Base-by-base conservation (phyloP, 148 eudicot genomes). In the Bassia scoparia region DNA sequence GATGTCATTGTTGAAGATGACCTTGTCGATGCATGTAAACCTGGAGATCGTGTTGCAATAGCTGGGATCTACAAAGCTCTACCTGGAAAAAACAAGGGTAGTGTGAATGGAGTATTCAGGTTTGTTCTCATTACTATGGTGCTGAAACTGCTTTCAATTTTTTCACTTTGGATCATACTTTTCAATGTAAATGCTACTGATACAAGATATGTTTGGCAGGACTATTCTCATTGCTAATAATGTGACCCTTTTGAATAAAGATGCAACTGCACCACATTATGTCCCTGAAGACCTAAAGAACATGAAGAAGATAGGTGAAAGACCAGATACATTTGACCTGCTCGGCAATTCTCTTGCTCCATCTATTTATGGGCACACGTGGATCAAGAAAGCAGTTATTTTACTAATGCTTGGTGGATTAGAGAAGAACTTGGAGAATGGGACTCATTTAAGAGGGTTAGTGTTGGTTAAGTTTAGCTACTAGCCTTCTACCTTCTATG, bases 31-130 rank as follows among this genome's bases (percentile, higher is more conserved):
- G 77, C 96, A 50, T 96, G 99, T 87, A 96, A 96, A 78, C 99
- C 99, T 49, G 99, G 99, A 70, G 99, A 96, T 62, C 97, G 97
- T 73, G 99, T 96, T 83, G 94, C 96, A 34, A 83, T 96, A 67
- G 96, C 90, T 83, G 99, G 97, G 41, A 85, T 89, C 76, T 96
- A 96, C 78, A 96, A 96, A 86, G 97, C 99, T 54, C 84, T 96
- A 76, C 94, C 99, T 58, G 97, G 97, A 3, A 90, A 84, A 84
- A 96, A 89, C 84, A 89, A 90, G 87, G 99, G 99, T 70, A 83
- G 97, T 78, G 88, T 96, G 68, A 96, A 89, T 85, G 99, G 99
- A 71, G 96, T 96, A 61, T 96, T 96, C 90, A 96, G 99, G 99
- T 95, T 48, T 69, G 79, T 44, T 68, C 26, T 44, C 26, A 24